Evolutionary conservation across 2,329 filamentous ascomycete species (phyloP), one percentile per base, ranked within the genome.

Genomic region (Talaromyces sp.): DNA sequence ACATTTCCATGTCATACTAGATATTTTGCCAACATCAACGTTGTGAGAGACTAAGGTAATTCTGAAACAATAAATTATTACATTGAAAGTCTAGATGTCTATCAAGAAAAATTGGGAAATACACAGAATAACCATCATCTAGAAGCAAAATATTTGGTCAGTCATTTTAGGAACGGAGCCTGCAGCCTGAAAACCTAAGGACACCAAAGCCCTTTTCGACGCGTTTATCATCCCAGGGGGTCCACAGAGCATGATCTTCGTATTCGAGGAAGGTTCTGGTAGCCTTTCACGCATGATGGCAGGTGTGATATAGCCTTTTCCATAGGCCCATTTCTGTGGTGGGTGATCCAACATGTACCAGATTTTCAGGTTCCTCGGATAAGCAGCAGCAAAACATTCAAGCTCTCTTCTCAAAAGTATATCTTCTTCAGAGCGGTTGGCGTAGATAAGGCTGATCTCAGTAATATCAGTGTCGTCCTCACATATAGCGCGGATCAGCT

Each of bases 401-500:
- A 88, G 78, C 66, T 87, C 78, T 0, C 77, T 64, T 0, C 83
- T 75, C 17, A 88, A 71, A 8, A 89, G 69, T 58, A 89, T 88
- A 63, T 88, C 86, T 1, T 76, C 77, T 64, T 86, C 84, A 0
- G 77, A 78, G 1, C 80, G 76, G 70, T 86, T 88, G 31, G 83
- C 86, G 62, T 86, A 87, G 31, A 88, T 70, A 4, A 88, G 73
- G 51, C 75, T 81, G 49, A 87, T 70, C 63, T 83, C 71, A 0
- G 86, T 88, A 0, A 75, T 77, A 63, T 88, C 86, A 7, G 71
- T 73, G n/a, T 80, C 75, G 58, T 87, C 82, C 66, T 87, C 84
- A 66, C 84, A 86, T 59, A 88, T 85, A 50, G 84, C 84, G 4
- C 84, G 81, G 66, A 88, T 86, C 7, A 88, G 71, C 67, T 88